phyloP scores from a whole-genome alignment of 495 filamentous ascomycete genomes.

The Xylaria acuta region DNA sequence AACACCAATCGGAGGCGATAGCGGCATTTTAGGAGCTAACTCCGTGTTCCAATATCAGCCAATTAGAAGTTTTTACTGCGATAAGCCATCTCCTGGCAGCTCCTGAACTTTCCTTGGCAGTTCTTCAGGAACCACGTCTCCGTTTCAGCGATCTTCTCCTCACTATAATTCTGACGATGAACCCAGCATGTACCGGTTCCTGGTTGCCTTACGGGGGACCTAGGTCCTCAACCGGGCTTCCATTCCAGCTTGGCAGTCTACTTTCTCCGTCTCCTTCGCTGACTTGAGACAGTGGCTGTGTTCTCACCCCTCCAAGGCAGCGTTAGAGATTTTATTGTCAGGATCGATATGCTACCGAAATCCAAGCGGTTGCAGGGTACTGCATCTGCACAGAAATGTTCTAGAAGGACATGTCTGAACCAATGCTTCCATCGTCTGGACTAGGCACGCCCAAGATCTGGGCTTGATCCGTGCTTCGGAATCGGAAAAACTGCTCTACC shows the following conservation, averaged over 20 bases:
- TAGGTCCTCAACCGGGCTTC: neutral
- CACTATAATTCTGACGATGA: neutral
- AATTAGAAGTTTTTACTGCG: neutral
- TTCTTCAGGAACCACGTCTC: neutral
- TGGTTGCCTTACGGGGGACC: neutral
- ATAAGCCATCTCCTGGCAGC: neutral
- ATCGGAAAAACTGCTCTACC: neutral
- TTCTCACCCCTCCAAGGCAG: neutral
- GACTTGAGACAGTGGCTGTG: constrained; percentile 16
- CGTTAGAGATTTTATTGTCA: constrained; percentile 10
- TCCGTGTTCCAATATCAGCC: constrained; percentile 2
- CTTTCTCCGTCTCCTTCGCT: neutral
- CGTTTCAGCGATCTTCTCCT: constrained; percentile 13
- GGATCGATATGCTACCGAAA: neutral
- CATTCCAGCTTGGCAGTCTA: neutral
- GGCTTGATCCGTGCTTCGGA: neutral
- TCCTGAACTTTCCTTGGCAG: constrained; percentile 17
- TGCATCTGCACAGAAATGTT: neutral
- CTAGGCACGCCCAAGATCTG: neutral
- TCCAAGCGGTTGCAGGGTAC: neutral
- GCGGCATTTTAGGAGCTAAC: neutral
- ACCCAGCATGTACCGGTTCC: neutral
- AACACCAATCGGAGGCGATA: constrained; percentile 16
- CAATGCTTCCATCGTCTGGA: neutral
- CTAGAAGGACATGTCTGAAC: neutral